These are phyloP conservation scores for Lodderomyces elongisporus DNA, from an alignment of 1,139 yeast genomes.

Conservation along the genomic window DNA sequence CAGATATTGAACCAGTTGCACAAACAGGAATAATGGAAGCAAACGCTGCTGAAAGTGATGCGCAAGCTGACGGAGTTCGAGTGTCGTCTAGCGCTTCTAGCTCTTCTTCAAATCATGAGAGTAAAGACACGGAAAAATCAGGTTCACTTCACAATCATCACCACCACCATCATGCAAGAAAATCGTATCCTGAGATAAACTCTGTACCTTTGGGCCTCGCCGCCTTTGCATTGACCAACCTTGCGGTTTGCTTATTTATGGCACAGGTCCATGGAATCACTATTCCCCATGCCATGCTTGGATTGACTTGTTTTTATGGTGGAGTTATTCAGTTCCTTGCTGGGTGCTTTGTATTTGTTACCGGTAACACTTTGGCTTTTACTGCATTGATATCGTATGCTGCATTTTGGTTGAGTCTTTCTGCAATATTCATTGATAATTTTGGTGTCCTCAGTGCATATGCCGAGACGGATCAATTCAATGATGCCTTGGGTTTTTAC, in stretches of 20 bases:
- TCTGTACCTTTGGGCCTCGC: conserved; percentile 32
- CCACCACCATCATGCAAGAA: conserved; percentile 39
- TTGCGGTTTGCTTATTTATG: conserved; percentile 40
- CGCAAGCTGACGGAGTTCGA: too few species aligned
- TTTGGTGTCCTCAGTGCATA: conserved; percentile 59
- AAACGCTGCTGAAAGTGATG: too few species aligned
- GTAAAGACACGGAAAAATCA: too few species aligned
- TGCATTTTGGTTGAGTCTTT: conserved; percentile 39
- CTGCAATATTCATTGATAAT: conserved; percentile 28
- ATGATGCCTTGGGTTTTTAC: conserved; percentile 38
- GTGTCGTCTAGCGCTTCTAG: too few species aligned
- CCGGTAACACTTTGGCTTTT: conserved; percentile 38
- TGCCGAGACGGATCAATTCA: conserved; percentile 26
- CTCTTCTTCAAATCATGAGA: too few species aligned
- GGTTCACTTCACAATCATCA: too few species aligned
- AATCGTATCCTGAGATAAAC: conserved; percentile 20
- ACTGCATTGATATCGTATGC: conserved; percentile 41
- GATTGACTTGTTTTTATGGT: conserved; percentile 41
- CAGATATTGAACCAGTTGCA: too few species aligned
- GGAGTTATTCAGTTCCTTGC: conserved; percentile 45
- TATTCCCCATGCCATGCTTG: conserved; percentile 36
- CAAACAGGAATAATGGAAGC: too few species aligned
- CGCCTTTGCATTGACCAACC: conserved; percentile 49
- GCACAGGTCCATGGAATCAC: conserved; percentile 38
- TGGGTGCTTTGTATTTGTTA: conserved; percentile 48